Percentiles rank a stretch among this genome's conserved stretches.
Conservation (phyloP, 257 asterid species). For the Solanum sparsipilum region DNA sequence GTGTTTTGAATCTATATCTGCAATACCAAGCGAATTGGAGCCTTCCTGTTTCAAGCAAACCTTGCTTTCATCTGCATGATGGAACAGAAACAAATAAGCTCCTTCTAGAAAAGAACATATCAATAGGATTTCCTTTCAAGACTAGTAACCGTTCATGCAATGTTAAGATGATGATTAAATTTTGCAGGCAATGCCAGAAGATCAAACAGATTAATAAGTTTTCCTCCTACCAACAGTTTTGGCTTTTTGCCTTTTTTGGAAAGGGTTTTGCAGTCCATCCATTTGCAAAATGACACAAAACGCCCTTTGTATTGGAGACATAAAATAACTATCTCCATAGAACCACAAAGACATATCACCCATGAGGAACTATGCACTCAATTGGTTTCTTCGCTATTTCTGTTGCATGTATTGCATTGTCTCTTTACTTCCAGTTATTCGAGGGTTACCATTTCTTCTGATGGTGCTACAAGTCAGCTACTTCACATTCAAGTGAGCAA, state of each 20-base stretch:
- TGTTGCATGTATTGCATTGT: background rate
- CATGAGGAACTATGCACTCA: background rate
- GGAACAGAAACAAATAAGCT: constrained; percentile 13
- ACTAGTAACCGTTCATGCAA: background rate
- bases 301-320: background rate
- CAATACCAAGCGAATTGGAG: constrained; percentile 35
- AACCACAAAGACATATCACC: background rate
- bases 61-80: constrained; percentile 35
- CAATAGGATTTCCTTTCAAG: background rate
- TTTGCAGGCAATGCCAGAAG: background rate
- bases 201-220: background rate
- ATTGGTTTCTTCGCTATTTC: background rate
- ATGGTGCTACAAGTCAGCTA: background rate
- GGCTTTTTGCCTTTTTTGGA: background rate
- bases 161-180: background rate
- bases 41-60: constrained; percentile 22
- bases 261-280: background rate
- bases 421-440: background rate
- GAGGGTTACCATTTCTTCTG: background rate
- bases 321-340: background rate
- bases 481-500: background rate
- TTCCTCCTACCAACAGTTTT: background rate
- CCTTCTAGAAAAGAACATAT: background rate
- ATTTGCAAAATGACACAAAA: background rate
- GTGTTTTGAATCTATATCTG: constrained; percentile 63